Conservation (phyloP, 1,284 basidiomycete genomes). For the Irpex sp. region DNA sequence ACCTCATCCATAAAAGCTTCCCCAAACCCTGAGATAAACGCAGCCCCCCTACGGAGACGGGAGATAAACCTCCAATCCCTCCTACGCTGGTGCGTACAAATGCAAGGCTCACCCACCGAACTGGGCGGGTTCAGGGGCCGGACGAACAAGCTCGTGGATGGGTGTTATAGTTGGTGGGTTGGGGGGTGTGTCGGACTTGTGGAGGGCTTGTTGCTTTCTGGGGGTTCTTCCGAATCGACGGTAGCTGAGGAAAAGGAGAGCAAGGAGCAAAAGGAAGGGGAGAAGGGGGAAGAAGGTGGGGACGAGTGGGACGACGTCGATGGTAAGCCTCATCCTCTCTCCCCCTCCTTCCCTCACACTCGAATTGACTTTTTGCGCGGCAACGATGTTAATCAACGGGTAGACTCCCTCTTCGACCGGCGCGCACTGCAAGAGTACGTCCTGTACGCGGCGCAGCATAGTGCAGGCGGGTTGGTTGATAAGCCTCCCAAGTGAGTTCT, state of each 20-base stretch:
- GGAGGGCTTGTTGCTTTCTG: slow-evolving; percentile 49
- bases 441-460: slow-evolving; percentile 81
- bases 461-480: slow-evolving; percentile 85
- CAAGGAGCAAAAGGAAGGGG: slow-evolving; percentile 16
- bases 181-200: slow-evolving; percentile 87
- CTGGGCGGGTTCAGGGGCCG: slow-evolving; percentile 92
- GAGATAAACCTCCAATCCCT: too few relatives aligned
- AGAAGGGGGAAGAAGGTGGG: slow-evolving; percentile 24
- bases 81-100: slow-evolving; percentile 79
- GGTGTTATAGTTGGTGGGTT: slow-evolving; percentile 99
- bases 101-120: slow-evolving; percentile 85
- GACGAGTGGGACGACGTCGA: slow-evolving; percentile 63
- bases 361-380: slow-evolving; percentile 3
- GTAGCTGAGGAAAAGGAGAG: neutral
- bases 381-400: neutral
- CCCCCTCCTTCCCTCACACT: slow-evolving; percentile 2
- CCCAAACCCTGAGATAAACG: too few relatives aligned
- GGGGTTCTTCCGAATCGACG: neutral
- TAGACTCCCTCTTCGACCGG: slow-evolving; percentile 55
- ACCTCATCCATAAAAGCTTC: too few relatives aligned
- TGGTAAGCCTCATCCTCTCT: slow-evolving; percentile 35
- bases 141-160: slow-evolving; percentile 98
- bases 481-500: slow-evolving; percentile 87
- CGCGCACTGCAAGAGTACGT: slow-evolving; percentile 87
- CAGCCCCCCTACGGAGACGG: too few relatives aligned